Conservation (phyloP, 371 early-diverging fungal genomes). For the Mucor velutinosus region DNA sequence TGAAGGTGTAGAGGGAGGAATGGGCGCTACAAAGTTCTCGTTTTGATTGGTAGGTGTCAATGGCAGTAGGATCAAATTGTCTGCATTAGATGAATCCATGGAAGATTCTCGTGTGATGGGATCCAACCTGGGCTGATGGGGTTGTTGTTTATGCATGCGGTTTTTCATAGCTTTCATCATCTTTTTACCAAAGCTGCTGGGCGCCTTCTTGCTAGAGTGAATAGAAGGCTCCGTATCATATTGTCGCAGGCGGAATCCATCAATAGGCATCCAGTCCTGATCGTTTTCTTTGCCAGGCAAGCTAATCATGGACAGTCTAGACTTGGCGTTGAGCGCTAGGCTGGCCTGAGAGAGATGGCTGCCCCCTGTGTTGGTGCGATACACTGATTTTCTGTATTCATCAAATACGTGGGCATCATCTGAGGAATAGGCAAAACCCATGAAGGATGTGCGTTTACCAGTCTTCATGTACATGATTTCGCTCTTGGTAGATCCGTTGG, state of each 20-base stretch:
- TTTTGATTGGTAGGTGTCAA: background rate
- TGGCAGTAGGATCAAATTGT: constrained; percentile 52
- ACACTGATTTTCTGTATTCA: constrained; percentile 44
- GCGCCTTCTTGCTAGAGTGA: constrained; percentile 10
- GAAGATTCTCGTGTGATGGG: constrained; percentile 6
- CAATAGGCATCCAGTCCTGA: constrained; percentile 48
- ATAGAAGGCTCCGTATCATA: constrained; percentile 36
- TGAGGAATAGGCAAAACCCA: constrained; percentile 51
- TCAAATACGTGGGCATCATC: constrained; percentile 52
- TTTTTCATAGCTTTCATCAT: constrained; percentile 43
- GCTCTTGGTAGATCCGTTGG: constrained; percentile 30
- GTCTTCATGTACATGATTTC: constrained; percentile 54
- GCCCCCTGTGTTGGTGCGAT: constrained; percentile 29
- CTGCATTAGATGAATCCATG: constrained; percentile 83
- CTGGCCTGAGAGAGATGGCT: background rate
- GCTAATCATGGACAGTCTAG: constrained; percentile 13
- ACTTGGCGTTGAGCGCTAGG: background rate
- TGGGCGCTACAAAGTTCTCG: constrained; percentile 8
- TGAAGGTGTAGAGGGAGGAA: constrained; percentile 5
- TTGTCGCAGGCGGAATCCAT: constrained; percentile 29
- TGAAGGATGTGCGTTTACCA: constrained; percentile 48
- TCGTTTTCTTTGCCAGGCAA: constrained; percentile 7
- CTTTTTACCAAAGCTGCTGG: constrained; percentile 32
- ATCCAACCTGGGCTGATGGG: background rate
- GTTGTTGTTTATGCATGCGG: background rate